Conservation (phyloP, 352 stramenopile genomes). For the Globisporangium recalcitrans region DNA sequence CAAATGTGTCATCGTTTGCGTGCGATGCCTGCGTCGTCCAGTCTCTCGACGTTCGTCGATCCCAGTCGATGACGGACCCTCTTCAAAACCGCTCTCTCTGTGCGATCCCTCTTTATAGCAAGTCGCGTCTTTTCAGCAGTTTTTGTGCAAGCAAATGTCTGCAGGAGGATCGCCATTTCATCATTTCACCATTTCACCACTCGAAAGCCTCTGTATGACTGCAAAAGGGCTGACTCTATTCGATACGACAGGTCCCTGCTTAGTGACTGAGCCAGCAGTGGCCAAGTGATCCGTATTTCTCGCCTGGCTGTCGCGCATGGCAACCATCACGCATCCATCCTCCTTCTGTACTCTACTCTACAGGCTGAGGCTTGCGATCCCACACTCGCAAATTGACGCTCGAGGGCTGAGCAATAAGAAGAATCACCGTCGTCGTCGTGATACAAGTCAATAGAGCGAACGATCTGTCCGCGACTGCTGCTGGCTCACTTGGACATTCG, state of each 20-base stretch:
- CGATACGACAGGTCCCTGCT: background rate
- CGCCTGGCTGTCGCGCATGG: background rate
- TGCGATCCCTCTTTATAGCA: background rate
- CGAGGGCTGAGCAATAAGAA: background rate
- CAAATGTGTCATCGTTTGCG: conserved; percentile 5
- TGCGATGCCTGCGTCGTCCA: conserved; percentile 1
- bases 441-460: background rate
- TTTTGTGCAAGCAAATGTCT: background rate
- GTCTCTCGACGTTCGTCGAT: conserved; percentile 1
- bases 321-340: background rate
- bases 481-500: background rate
- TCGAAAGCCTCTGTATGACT: background rate
- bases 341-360: background rate
- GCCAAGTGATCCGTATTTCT: background rate
- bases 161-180: no score
- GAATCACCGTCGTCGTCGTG: background rate
- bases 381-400: background rate
- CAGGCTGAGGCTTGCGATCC: background rate
- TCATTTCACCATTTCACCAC: background rate
- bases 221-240: background rate
- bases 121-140: background rate
- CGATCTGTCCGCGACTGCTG: no score
- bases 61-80: background rate
- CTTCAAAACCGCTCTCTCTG: background rate
- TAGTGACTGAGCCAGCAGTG: conserved; percentile 5